phyloP scores from a whole-genome alignment of 306 rosid genomes.

The Erythrophleum fordii region DNA sequence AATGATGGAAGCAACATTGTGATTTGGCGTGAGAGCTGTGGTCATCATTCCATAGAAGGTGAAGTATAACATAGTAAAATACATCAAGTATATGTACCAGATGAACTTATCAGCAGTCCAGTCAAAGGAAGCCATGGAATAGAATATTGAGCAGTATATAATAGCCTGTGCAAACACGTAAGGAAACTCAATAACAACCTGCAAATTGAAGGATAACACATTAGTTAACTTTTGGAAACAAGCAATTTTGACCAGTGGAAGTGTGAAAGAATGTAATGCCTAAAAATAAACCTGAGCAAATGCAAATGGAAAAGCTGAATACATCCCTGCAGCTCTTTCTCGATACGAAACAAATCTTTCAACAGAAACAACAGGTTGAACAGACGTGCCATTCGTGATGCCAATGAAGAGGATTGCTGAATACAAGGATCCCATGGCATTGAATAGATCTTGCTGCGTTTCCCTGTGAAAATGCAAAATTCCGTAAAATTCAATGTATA shows the following conservation, averaged over 20 bases:
- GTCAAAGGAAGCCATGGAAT: slow-evolving; percentile 84
- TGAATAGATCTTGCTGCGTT: slow-evolving; percentile 51
- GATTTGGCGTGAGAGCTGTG: slow-evolving; percentile 97
- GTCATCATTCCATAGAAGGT: slow-evolving; percentile 99
- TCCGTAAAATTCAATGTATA: slow-evolving; percentile 29
- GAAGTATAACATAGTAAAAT: slow-evolving; percentile 92
- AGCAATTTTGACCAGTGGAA: background rate
- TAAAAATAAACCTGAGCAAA: slow-evolving; percentile 59
- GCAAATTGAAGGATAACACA: slow-evolving; percentile 35
- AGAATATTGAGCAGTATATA: slow-evolving; percentile 81
- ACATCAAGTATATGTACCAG: slow-evolving; percentile 96
- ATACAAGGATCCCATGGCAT: slow-evolving; percentile 80
- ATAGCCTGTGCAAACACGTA: slow-evolving; percentile 87
- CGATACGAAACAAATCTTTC: slow-evolving; percentile 84
- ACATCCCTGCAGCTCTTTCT: slow-evolving; percentile 86
- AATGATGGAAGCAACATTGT: slow-evolving; percentile 87
- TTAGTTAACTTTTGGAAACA: slow-evolving; percentile 37
- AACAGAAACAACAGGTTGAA: slow-evolving; percentile 69
- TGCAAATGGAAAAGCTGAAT: slow-evolving; percentile 72
- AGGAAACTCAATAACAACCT: slow-evolving; percentile 93
- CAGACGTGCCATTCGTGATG: slow-evolving; percentile 56
- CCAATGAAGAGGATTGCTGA: slow-evolving; percentile 68
- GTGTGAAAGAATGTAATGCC: background rate
- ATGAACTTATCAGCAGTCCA: slow-evolving; percentile 78
- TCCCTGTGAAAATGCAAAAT: slow-evolving; percentile 18